phyloP scores from a whole-genome alignment of 495 filamentous ascomycete species.

The Lichenothelia convexa region DNA sequence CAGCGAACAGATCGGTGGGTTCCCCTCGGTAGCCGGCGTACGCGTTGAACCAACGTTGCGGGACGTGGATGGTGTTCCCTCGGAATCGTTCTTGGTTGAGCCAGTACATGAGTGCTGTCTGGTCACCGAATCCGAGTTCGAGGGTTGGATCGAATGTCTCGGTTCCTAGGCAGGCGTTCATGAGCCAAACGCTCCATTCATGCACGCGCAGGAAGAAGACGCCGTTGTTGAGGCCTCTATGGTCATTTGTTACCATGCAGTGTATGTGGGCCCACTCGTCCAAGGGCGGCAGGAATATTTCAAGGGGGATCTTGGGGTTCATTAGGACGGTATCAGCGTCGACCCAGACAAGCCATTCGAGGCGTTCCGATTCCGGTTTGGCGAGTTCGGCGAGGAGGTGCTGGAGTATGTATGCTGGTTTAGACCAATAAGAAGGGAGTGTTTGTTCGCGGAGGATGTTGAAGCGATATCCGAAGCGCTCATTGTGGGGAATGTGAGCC shows the following conservation, averaged over 20 bases:
- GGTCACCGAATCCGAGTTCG: conserved; percentile 21
- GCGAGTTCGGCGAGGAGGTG: conserved; percentile 4
- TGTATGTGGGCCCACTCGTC: conserved; percentile 25
- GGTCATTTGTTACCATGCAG: conserved; percentile 30
- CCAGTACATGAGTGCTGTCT: conserved; percentile 18
- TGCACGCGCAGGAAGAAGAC: conserved; percentile 32
- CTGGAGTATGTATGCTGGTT: conserved; percentile 22
- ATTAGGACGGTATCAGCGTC: conserved; percentile 34
- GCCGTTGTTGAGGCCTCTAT: conserved; percentile 38
- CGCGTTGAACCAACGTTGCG: not conserved
- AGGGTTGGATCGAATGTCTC: no score
- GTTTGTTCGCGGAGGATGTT: conserved; percentile 16
- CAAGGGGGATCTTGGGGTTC: conserved; percentile 33
- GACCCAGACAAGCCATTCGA: conserved; percentile 37
- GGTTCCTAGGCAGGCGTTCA: conserved; percentile 28
- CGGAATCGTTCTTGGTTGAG: conserved; percentile 13
- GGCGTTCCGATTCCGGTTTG: conserved; percentile 27
- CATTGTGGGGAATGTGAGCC: conserved; percentile 18
- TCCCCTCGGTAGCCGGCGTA: not conserved
- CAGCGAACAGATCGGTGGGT: not conserved
- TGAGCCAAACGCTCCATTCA: conserved; percentile 30
- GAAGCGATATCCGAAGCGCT: conserved; percentile 16
- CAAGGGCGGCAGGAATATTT: conserved; percentile 32
- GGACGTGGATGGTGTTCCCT: not conserved
- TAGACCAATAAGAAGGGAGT: conserved; percentile 25